phyloP scores from a whole-genome alignment of 305 asterid species.

The Nicotiana rustica region DNA sequence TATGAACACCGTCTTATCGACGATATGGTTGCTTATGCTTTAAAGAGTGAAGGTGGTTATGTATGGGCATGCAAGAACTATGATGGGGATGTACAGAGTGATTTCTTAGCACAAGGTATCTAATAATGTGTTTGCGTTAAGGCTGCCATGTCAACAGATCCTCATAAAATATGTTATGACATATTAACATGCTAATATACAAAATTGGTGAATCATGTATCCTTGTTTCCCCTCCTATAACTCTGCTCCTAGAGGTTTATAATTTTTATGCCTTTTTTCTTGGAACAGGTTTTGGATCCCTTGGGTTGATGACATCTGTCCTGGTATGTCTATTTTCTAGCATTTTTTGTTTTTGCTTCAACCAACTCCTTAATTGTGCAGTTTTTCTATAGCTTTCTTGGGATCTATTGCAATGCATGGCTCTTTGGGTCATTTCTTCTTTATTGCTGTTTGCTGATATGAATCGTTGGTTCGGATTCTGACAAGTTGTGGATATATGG shows the following conservation, averaged over 20 bases:
- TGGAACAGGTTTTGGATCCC: slow-evolving; percentile 94
- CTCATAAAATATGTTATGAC: neutral
- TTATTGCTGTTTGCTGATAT: neutral
- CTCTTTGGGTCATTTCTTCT: neutral
- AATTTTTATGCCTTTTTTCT: slow-evolving; percentile 23
- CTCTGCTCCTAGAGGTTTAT: slow-evolving; percentile 34
- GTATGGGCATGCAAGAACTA: slow-evolving; percentile 99
- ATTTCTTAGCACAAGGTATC: slow-evolving; percentile 89
- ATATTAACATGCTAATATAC: neutral
- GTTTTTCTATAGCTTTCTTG: neutral
- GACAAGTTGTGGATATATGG: slow-evolving; percentile 26
- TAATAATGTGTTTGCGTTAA: neutral
- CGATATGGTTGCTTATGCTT: slow-evolving; percentile 98
- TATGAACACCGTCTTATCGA: slow-evolving; percentile 98
- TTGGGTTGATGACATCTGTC: slow-evolving; percentile 96
- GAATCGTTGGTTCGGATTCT: neutral
- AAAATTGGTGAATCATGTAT: slow-evolving; percentile 16
- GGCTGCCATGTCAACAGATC: neutral
- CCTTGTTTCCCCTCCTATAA: slow-evolving; percentile 25
- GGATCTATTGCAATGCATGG: neutral
- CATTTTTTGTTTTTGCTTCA: neutral
- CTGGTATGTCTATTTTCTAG: slow-evolving; percentile 58
- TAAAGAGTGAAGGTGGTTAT: slow-evolving; percentile 96
- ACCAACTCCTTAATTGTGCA: neutral
- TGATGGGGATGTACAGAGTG: slow-evolving; percentile 97